A percentile compares a stretch with the other conserved stretches of the same genome.
These are phyloP conservation scores for Macrolepiota albuminosa DNA, from an alignment of 768 basidiomycete genomes.

Conservation along the genomic window DNA sequence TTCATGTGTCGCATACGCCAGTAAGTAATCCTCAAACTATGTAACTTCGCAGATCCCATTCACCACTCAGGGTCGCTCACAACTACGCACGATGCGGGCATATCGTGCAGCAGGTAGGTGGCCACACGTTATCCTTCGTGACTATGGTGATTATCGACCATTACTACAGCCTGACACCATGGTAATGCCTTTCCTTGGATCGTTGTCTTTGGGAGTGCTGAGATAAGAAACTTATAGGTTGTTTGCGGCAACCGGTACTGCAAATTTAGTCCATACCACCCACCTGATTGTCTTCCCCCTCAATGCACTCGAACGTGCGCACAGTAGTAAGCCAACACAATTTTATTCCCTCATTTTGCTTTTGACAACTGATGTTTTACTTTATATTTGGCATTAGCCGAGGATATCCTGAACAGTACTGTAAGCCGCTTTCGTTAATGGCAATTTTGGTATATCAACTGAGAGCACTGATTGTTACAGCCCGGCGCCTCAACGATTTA, in stretches of 20 bases:
- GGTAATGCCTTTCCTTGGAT: neutral
- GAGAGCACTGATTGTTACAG: conserved; percentile 17
- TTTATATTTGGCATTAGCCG: conserved; percentile 23
- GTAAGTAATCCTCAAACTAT: neutral
- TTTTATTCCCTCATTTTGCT: neutral
- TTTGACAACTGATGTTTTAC: neutral
- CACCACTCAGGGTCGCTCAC: neutral
- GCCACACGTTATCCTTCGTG: no score
- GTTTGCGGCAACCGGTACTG: conserved; percentile 29
- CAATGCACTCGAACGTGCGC: conserved; percentile 32
- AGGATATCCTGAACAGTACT: conserved; percentile 44
- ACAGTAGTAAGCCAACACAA: conserved; percentile 38
- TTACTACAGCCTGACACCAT: neutral
- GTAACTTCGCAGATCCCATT: neutral
- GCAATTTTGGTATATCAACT: neutral
- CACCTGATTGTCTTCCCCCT: conserved; percentile 34
- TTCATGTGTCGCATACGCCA: neutral
- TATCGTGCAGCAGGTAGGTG: neutral
- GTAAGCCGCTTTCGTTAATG: conserved; percentile 19
- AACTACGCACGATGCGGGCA: neutral
- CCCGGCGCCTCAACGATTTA: conserved; percentile 33
- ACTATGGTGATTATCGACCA: neutral
- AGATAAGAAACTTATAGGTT: neutral
- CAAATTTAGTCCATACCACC: conserved; percentile 49
- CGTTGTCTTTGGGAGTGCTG: no score